A percentile compares a stretch with the other conserved stretches of the same genome.
Conservation (phyloP, 129 eudicot species). For the Ambrosia artemisiifolia region DNA sequence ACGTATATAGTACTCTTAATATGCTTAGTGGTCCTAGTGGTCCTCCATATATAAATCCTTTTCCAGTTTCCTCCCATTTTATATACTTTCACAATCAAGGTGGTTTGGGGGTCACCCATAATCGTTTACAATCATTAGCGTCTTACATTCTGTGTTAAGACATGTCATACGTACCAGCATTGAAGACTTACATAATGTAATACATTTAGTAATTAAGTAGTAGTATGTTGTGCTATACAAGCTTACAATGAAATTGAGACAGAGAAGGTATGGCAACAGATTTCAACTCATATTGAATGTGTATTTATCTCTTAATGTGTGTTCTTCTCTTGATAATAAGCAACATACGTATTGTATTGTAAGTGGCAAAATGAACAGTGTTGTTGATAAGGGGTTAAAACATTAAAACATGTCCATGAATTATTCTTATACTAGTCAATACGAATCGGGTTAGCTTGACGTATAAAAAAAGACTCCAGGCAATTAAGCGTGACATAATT, state of each 20-base stretch:
- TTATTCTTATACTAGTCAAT: neutral
- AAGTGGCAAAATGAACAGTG: neutral
- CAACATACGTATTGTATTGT: neutral
- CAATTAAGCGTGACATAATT: too few relatives aligned
- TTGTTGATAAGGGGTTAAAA: neutral
- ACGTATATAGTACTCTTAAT: constrained; percentile 13
- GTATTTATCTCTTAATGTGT: neutral
- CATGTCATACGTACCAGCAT: neutral
- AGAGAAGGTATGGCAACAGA: neutral
- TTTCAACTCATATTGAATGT: neutral
- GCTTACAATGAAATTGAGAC: neutral
- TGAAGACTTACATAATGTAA: neutral
- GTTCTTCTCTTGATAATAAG: neutral
- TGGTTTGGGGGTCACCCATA: neutral
- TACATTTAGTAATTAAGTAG: too few relatives aligned
- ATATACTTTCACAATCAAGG: constrained; percentile 10
- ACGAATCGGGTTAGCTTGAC: too few relatives aligned
- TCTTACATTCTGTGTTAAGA: neutral
- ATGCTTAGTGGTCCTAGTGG: constrained; percentile 7
- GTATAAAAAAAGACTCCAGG: too few relatives aligned
- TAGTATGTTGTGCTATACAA: neutral
- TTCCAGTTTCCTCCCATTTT: too few relatives aligned
- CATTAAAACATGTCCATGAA: neutral
- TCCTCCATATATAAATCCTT: too few relatives aligned
- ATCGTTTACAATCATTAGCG: neutral